Percentiles rank a stretch among this genome's conserved stretches.
Evolutionary conservation across 257 asterid genomes (phyloP).

Genomic region (Craterostigma plantagineum): DNA sequence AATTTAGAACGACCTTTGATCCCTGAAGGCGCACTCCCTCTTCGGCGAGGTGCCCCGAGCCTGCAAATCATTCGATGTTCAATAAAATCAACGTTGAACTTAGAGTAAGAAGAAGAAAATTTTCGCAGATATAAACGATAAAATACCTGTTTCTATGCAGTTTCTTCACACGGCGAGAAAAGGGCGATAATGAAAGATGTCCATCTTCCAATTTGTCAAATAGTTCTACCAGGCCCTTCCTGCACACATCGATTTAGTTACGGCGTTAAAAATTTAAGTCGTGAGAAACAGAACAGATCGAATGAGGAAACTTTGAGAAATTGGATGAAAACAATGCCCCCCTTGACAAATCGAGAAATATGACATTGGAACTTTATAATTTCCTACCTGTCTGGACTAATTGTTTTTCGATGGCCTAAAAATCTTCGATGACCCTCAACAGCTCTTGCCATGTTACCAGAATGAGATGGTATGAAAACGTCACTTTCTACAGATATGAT

Average conservation of each 20-base stretch:
- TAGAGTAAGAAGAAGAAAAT: not conserved
- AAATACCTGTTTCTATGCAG: constrained; percentile 58
- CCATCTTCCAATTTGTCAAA: constrained; percentile 65
- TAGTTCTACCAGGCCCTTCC: constrained; percentile 71
- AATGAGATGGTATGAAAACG: constrained; percentile 73
- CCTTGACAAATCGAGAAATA: constrained; percentile 2
- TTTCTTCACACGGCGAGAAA: constrained; percentile 38
- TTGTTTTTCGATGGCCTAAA: constrained; percentile 63
- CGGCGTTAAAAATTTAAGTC: no score
- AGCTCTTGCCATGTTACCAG: constrained; percentile 90
- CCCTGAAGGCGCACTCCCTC: constrained; percentile 67
- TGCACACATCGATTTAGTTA: constrained; percentile 19
- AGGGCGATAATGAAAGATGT: constrained; percentile 28
- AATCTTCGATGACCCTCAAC: constrained; percentile 95
- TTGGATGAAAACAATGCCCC: no score
- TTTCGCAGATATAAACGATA: not conserved
- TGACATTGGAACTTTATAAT: constrained; percentile 3
- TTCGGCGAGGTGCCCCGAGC: constrained; percentile 61
- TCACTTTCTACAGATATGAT: constrained; percentile 69
- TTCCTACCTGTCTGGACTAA: constrained; percentile 75
- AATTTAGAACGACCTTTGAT: constrained; percentile 62
- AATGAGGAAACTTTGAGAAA: no score
- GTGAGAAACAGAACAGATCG: no score
- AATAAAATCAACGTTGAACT: not conserved
- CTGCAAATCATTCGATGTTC: constrained; percentile 16